These are phyloP conservation scores for Bretschneidera sinensis DNA, from an alignment of 345 rosid genomes.

Conservation along the genomic window DNA sequence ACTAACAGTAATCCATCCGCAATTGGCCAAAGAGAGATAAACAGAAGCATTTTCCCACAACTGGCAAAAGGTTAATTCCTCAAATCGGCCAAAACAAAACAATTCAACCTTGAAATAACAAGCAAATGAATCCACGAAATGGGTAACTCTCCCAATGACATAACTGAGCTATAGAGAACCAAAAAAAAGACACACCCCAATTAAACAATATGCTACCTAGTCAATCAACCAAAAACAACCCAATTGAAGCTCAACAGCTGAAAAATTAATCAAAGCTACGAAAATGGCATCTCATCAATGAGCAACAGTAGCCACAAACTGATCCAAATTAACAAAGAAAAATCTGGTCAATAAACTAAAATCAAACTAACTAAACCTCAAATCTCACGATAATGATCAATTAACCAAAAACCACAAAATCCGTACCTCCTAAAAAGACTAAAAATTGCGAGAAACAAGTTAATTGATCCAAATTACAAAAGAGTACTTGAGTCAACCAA, in stretches of 20 bases:
- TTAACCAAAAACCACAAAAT: background rate
- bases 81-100: background rate
- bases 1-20: no score
- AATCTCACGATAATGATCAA: background rate
- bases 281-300: background rate
- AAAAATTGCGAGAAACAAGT: background rate
- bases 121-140: background rate
- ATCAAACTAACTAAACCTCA: constrained; percentile 3
- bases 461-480: constrained; percentile 5
- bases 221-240: background rate
- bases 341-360: constrained; percentile 4
- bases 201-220: background rate
- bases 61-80: background rate
- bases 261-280: background rate
- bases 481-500: background rate
- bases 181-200: background rate
- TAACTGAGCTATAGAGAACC: background rate
- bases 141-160: background rate
- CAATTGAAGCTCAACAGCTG: background rate
- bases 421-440: background rate
- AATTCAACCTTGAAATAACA: no score
- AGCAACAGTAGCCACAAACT: constrained; percentile 2
- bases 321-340: background rate
- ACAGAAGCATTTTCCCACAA: background rate
- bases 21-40: background rate